Percentiles rank a stretch among this genome's conserved stretches.
Evolutionary conservation across 2,329 filamentous ascomycete genomes (phyloP).

Genomic region (Bretziella fagacearum): DNA sequence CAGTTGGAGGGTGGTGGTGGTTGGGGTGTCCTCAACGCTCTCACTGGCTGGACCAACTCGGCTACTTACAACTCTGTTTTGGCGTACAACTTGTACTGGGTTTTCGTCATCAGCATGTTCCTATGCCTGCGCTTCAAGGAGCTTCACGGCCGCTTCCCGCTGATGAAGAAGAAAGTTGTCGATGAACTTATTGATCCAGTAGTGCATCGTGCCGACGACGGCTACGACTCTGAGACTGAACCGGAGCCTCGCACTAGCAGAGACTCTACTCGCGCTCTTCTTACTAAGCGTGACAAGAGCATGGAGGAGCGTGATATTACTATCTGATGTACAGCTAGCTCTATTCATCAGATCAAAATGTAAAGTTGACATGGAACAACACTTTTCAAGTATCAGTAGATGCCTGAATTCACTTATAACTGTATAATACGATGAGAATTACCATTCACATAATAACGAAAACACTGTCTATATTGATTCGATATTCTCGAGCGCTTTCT

Average conservation of each 20-base stretch:
- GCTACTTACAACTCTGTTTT: constrained; percentile 78
- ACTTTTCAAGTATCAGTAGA: too few relatives aligned
- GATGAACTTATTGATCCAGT: not conserved
- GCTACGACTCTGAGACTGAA: not conserved
- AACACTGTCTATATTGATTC: too few relatives aligned
- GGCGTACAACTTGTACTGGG: constrained; percentile 79
- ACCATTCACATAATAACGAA: too few relatives aligned
- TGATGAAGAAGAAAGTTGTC: constrained; percentile 9
- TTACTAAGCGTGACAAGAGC: constrained; percentile 9
- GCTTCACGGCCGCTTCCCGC: constrained; percentile 17
- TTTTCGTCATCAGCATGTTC: constrained; percentile 49
- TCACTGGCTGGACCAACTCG: constrained; percentile 77
- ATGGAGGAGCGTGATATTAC: not conserved
- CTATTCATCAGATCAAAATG: too few relatives aligned
- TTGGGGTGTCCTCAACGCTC: constrained; percentile 76
- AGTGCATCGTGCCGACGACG: not conserved
- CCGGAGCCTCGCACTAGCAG: constrained; percentile 4
- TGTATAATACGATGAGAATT: too few relatives aligned
- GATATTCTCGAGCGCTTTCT: too few relatives aligned
- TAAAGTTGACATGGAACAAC: too few relatives aligned
- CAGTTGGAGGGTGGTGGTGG: constrained; percentile 54
- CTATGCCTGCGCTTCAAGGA: constrained; percentile 50
- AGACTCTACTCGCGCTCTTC: constrained; percentile 12
- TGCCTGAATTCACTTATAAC: too few relatives aligned
- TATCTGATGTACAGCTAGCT: not conserved